Base-by-base conservation (phyloP, 2,329 filamentous ascomycete species). In the Phaeosphaeria sp. region DNA sequence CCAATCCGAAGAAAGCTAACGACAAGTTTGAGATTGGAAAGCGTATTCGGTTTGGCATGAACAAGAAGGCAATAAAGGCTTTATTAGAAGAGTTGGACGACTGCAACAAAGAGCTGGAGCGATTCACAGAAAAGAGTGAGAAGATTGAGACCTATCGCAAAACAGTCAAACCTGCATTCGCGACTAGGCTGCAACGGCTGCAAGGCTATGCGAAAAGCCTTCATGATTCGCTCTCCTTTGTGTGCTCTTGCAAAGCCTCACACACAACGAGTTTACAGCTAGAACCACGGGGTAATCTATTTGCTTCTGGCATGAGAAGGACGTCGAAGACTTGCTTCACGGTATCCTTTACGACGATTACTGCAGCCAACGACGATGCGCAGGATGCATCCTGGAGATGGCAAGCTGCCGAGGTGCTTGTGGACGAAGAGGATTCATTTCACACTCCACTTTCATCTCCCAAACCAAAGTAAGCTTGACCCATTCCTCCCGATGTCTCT, bases 101-200 rank as follows among this genome's bases (percentile, higher is more conserved):
- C 2, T 78, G 75, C 65, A 77, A 77, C 50, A 75, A 75, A 36
- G 73, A 77, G 50, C 65, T 78, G 3, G 75, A 78, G 51, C 68
- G 75, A 15, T 77, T 77, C 41, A 76, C 75, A 0, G 71, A 77
- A 27, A 72, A 72, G 47, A 76, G 71, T 21, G 75, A 77, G 52
- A 77, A 71, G 59, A 69, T 78, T 3, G 74, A 78, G 39, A 73
- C 70, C 0, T 70, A 67, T 51, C 69, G 74, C 21, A 76, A 72
- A 52, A 56, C 65, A 5, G 67, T 66, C 3, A 77, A 77, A 51
- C 74, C 74, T 11, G 74, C 73, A 0, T 74, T 76, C 47, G 72
- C 72, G 11, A 65, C 57, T 25, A 67, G 68, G 7, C 52, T 78
- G 30, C 74, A 76, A 44, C 70, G 66, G 7, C 68, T 78, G 22